phyloP scores from a whole-genome alignment of 225 moss, liverwort and hornwort genomes.

The Thuidium tamariscinum region DNA sequence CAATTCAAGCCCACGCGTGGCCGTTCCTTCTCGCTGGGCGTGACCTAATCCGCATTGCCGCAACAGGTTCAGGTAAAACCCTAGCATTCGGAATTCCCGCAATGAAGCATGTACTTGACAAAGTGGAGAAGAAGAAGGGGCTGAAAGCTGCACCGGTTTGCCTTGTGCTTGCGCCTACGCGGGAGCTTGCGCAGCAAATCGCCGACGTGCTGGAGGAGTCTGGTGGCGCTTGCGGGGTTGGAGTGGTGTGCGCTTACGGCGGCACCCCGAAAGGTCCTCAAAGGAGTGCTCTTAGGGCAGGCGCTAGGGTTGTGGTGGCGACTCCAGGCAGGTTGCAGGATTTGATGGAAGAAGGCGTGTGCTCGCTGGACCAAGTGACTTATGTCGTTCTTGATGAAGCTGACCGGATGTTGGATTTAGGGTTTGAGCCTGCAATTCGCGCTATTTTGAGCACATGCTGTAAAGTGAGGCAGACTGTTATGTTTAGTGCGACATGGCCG shows the following conservation, averaged over 20 bases:
- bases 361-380: conserved; percentile 65
- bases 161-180: conserved; percentile 88
- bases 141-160: conserved; percentile 49
- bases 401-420: conserved; percentile 88
- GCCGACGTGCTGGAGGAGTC: conserved; percentile 54
- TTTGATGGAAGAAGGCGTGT: conserved; percentile 85
- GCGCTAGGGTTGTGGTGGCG: conserved; percentile 71
- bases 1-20: conserved; percentile 88
- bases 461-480: conserved; percentile 68
- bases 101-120: conserved; percentile 80
- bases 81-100: conserved; percentile 89
- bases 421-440: conserved; percentile 91
- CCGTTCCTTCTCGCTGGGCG: conserved; percentile 86
- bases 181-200: conserved; percentile 90
- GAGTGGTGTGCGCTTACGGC: conserved; percentile 40
- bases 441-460: conserved; percentile 59
- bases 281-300: conserved; percentile 38
- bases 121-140: conserved; percentile 26
- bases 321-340: conserved; percentile 91
- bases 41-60: conserved; percentile 83
- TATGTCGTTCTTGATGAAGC: conserved; percentile 84
- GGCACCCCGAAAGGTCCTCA: conserved; percentile 50
- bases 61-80: conserved; percentile 97
- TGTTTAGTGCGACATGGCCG: conserved; percentile 99
- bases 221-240: conserved; percentile 35